Evolutionary conservation across 1,139 yeast species (phyloP).

Genomic region (Suhomyces bolitotheri): DNA sequence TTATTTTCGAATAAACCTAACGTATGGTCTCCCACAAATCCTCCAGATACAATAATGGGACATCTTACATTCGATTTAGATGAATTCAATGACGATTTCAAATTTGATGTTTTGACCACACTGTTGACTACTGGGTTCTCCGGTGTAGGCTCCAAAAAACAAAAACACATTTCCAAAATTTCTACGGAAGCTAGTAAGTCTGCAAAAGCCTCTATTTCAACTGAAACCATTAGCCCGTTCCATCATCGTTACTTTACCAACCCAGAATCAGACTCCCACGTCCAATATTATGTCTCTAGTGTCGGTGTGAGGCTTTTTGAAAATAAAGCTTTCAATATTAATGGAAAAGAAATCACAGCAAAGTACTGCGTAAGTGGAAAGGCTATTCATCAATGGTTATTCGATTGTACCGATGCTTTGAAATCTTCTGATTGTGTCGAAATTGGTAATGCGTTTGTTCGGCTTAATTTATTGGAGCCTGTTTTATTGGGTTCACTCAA

Average conservation of each 20-base stretch:
- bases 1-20: constrained; percentile 71
- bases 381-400: constrained; percentile 80
- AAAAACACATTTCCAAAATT: not conserved
- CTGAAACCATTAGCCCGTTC: constrained; percentile 54
- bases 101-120: constrained; percentile 1
- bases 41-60: constrained; percentile 24
- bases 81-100: constrained; percentile 1
- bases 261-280: constrained; percentile 82
- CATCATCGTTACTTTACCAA: constrained; percentile 79
- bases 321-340: constrained; percentile 34
- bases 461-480: constrained; percentile 50
- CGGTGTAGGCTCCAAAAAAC: not conserved
- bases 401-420: constrained; percentile 82
- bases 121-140: constrained; percentile 2
- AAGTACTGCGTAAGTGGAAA: constrained; percentile 68
- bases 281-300: constrained; percentile 74
- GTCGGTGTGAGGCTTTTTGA: constrained; percentile 64
- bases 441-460: constrained; percentile 58
- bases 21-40: constrained; percentile 59
- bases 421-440: constrained; percentile 59
- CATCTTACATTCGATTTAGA: not conserved
- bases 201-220: not conserved
- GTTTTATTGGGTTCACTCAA: constrained; percentile 21
- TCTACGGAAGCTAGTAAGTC: not conserved
- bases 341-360: constrained; percentile 23